A percentile compares a stretch with the other conserved stretches of the same genome.
Evolutionary conservation across 305 asterid species (phyloP).

Genomic region (Stenogyne calaminthoides): DNA sequence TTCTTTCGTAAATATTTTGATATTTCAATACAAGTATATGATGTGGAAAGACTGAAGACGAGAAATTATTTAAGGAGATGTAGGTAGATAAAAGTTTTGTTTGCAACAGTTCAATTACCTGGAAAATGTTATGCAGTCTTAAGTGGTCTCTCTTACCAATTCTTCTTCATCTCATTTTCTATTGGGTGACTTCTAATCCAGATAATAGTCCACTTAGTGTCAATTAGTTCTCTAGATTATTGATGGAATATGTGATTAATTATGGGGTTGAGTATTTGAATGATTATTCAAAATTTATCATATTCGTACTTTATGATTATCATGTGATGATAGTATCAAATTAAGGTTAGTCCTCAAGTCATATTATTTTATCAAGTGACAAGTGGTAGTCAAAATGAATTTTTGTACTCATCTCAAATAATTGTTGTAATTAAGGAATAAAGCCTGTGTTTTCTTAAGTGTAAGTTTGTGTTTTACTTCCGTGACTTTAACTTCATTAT

Average conservation of each 20-base stretch:
- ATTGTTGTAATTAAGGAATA: background rate
- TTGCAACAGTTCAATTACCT: background rate
- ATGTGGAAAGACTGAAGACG: background rate
- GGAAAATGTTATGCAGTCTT: background rate
- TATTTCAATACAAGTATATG: background rate
- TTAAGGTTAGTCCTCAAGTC: background rate
- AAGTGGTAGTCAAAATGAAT: background rate
- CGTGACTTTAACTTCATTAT: background rate
- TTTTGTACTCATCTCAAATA: background rate
- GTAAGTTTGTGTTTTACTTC: background rate
- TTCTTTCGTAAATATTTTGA: background rate
- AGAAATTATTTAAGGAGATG: background rate
- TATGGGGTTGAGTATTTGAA: background rate
- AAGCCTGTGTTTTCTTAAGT: background rate
- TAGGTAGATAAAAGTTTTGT: background rate
- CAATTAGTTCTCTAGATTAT: background rate
- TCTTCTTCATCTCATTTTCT: background rate
- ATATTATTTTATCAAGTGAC: background rate
- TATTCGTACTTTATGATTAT: background rate
- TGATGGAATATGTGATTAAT: background rate
- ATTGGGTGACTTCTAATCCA: background rate
- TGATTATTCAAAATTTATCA: background rate
- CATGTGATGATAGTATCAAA: background rate
- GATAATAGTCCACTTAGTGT: background rate
- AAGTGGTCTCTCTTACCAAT: background rate